Conservation (phyloP, 2,329 filamentous ascomycete genomes). For the Xylariaceae sp. region DNA sequence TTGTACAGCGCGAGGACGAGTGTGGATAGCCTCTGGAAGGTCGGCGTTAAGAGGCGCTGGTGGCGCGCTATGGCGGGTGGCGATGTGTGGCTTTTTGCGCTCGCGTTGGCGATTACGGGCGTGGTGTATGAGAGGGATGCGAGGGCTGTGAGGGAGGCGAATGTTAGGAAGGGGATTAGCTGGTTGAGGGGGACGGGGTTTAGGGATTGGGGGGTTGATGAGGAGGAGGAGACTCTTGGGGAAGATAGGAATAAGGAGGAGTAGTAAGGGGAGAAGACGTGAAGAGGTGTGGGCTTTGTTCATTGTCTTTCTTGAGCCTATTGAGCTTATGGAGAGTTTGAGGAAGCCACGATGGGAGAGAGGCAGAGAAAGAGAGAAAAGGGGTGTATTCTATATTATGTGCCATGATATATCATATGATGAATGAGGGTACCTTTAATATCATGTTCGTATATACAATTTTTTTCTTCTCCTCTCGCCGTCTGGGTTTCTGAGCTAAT, state of each 20-base stretch:
- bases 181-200: slow-evolving; percentile 74
- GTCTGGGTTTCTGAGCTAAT: too few relatives aligned
- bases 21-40: slow-evolving; percentile 84
- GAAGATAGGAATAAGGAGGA: slow-evolving; percentile 14
- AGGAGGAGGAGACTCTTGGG: slow-evolving; percentile 42
- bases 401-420: too few relatives aligned
- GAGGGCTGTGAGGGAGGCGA: slow-evolving; percentile 60
- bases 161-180: slow-evolving; percentile 67
- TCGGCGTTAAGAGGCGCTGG: slow-evolving; percentile 84
- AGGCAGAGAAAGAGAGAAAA: too few relatives aligned
- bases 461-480: too few relatives aligned
- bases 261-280: not conserved
- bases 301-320: too few relatives aligned
- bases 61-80: slow-evolving; percentile 80
- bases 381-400: too few relatives aligned
- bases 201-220: slow-evolving; percentile 59
- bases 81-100: slow-evolving; percentile 79
- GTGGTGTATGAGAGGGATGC: slow-evolving; percentile 72
- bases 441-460: too few relatives aligned
- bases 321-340: too few relatives aligned
- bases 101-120: slow-evolving; percentile 73
- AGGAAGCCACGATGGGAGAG: too few relatives aligned
- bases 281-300: too few relatives aligned
- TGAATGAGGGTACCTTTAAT: too few relatives aligned
- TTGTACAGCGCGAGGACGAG: slow-evolving; percentile 75